phyloP scores from a whole-genome alignment of 139 green algal species.

The Mychonastes homosphaera region DNA sequence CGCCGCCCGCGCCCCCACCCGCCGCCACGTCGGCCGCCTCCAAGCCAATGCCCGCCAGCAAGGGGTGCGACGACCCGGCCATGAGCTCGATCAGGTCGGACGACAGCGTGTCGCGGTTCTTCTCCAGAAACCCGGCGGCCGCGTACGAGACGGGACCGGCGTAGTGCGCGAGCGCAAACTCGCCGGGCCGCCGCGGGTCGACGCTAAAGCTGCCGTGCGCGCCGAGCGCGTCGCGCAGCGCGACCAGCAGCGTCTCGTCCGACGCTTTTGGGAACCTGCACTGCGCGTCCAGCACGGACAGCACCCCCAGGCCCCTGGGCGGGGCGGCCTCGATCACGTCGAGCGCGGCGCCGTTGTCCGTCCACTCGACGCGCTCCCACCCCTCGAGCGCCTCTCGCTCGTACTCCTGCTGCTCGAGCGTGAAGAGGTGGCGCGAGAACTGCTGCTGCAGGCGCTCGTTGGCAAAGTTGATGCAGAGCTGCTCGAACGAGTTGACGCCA shows the following conservation, averaged over 20 bases:
- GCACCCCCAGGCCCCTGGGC: slow-evolving; percentile 65
- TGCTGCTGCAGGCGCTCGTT: slow-evolving; percentile 98
- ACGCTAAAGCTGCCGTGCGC: slow-evolving; percentile 40
- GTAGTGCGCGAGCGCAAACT: slow-evolving; percentile 71
- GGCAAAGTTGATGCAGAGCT: slow-evolving; percentile 98
- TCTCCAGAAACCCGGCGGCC: slow-evolving; percentile 56
- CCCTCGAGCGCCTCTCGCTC: slow-evolving; percentile 89
- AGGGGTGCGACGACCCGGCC: slow-evolving; percentile 1
- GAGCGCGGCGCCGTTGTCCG: slow-evolving; percentile 95
- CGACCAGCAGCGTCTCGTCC: slow-evolving; percentile 41
- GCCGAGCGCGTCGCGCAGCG: slow-evolving; percentile 17
- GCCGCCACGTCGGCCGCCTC: slow-evolving; percentile 10
- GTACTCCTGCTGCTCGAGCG: slow-evolving; percentile 92
- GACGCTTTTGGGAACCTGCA: slow-evolving; percentile 67
- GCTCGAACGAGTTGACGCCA: slow-evolving; percentile 77
- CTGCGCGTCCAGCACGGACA: slow-evolving; percentile 85
- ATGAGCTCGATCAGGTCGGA: slow-evolving; percentile 76
- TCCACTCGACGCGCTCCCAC: slow-evolving; percentile 89
- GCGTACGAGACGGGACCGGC: slow-evolving; percentile 57
- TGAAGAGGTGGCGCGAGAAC: slow-evolving; percentile 91
- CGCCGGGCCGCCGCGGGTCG: slow-evolving; percentile 22
- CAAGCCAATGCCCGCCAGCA: slow-evolving; percentile 24
- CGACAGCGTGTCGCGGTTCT: slow-evolving; percentile 68
- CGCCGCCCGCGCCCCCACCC: slow-evolving; percentile 10
- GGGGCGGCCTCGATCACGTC: slow-evolving; percentile 74